A percentile compares a stretch with the other conserved stretches of the same genome.
Conservation (phyloP, 495 filamentous ascomycete species). For the Talaromyces stipitatus region DNA sequence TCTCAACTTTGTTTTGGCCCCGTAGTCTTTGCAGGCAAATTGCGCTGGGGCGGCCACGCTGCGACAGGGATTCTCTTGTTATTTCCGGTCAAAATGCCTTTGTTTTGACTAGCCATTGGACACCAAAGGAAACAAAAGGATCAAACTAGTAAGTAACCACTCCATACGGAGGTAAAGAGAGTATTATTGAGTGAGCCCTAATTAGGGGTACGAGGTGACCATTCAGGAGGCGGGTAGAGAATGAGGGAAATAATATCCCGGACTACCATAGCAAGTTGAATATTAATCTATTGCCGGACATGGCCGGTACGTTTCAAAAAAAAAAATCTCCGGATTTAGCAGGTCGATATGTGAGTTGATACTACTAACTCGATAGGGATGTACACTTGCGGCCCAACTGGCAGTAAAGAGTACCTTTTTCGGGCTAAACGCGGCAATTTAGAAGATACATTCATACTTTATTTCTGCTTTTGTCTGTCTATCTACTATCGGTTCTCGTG, state of each 20-base stretch:
- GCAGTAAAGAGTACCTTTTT: not conserved
- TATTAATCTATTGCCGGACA: not conserved
- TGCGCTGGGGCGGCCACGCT: slow-evolving; percentile 1
- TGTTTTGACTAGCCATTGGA: not conserved
- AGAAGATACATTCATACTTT: not conserved
- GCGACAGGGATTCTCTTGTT: not conserved
- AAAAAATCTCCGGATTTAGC: not conserved
- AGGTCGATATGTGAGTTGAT: not conserved
- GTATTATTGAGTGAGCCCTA: not conserved
- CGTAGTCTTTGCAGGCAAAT: not conserved
- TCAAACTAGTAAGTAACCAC: not conserved
- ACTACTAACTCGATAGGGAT: not conserved
- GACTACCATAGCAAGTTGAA: not conserved
- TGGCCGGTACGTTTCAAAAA: not conserved
- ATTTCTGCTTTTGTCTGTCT: no score
- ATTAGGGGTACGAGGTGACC: not conserved
- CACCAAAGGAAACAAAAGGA: not conserved
- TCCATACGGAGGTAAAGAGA: no score
- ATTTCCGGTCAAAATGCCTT: not conserved
- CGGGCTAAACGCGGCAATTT: not conserved
- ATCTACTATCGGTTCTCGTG: not conserved
- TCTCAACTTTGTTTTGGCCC: not conserved
- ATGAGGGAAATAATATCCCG: not conserved
- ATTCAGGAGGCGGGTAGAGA: not conserved
- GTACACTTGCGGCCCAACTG: not conserved